phyloP scores from a whole-genome alignment of 164 flowering plant genomes.

The Macadamia tetraphylla region DNA sequence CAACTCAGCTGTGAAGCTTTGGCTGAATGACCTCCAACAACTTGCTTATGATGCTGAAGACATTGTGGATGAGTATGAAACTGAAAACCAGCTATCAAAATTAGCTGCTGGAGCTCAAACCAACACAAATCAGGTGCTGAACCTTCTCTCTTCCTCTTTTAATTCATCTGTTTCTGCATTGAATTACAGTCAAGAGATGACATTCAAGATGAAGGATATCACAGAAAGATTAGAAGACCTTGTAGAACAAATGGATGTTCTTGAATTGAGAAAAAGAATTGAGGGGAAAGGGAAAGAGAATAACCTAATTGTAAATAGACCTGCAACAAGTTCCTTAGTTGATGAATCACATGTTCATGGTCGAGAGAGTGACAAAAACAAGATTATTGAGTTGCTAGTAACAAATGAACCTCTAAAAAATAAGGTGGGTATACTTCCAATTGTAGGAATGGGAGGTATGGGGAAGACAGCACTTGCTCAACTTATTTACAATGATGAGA shows the following conservation, averaged over 20 bases:
- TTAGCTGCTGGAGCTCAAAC: neutral
- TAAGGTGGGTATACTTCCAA: neutral
- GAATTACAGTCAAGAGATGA: neutral
- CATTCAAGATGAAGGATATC: neutral
- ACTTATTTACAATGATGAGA: neutral
- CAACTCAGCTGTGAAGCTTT: neutral
- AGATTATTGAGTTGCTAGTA: neutral
- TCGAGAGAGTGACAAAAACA: no score
- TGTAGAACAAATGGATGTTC: neutral
- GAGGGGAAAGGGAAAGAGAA: neutral
- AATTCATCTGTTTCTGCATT: neutral
- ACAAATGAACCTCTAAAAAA: neutral
- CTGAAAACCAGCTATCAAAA: neutral
- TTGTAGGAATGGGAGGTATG: neutral
- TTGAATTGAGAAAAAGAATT: neutral
- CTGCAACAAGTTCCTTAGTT: no score
- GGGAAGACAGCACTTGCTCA: slow-evolving; percentile 1
- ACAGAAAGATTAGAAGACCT: neutral
- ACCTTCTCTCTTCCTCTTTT: neutral
- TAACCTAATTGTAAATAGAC: no score
- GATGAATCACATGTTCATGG: no score
- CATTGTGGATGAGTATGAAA: neutral
- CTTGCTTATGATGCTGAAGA: neutral
- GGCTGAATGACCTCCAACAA: neutral
- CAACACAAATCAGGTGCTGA: neutral